Base-by-base conservation (phyloP, 495 filamentous ascomycete genomes). In the Penicillium ochrochloron region DNA sequence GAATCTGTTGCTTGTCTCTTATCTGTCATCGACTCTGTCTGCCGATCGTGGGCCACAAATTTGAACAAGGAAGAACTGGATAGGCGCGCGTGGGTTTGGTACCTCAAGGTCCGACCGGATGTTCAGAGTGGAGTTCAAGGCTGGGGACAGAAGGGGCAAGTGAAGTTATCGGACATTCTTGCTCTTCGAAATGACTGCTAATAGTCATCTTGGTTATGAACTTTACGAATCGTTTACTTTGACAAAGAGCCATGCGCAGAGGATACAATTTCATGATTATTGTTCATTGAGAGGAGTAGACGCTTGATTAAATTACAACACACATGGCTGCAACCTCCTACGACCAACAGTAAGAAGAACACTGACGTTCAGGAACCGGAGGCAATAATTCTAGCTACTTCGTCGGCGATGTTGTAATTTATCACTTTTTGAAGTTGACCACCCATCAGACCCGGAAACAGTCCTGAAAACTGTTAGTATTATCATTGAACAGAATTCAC, bases 1-100 rank as follows among this genome's bases (percentile, higher is more conserved):
- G 78, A 83, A 56, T 92, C 89, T 75, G 73, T 94, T 9, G 86
- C 84, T 0, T 72, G 87, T 34, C 70, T 94, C 3, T 80, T 96
- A 0, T 83, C 82, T 6, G 85, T 89, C 9, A 73, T 95, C 62
- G 85, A 92, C 65, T 72, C 89, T 27, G 75, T 94, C 12, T 92
- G 87, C 68, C 77, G 77, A 15, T 92, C 89, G 42, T 95, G 92
- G 92, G 80, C 82, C 0, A 75, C 79, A 21, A 76, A 82, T 35
- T 69, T 93, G 9, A 76, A 72, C 19, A 71, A 74, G 2, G 76
- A 83, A 5, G 90, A 96, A 66, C 78, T 94, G 39, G 91, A 95
- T 70, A 78, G 82, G 63, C 81, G 88, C 57, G 89, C 90, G 31
- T 96, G 92, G 92, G 73, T 79, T 29, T 95, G 92, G 92, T 96